Evolutionary conservation across 1,139 yeast species (phyloP).

Genomic region (Pneumocystis wakefieldiae): DNA sequence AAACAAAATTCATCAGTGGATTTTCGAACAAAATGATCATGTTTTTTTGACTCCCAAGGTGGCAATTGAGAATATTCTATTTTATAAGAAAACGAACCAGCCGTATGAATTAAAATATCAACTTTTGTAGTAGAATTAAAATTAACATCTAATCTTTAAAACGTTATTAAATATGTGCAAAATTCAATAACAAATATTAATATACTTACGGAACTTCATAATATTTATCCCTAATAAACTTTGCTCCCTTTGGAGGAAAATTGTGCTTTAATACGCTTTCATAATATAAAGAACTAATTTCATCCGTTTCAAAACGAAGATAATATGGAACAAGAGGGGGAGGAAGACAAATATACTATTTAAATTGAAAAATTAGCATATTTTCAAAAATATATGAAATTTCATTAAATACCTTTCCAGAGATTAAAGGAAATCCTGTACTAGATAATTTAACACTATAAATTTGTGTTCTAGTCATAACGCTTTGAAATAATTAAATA

Average conservation of each 20-base stretch:
- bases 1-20: slow-evolving; percentile 43
- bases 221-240: not conserved
- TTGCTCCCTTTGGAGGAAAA: slow-evolving; percentile 41
- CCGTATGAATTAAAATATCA: slow-evolving; percentile 45
- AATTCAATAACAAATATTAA: not conserved
- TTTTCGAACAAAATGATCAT: slow-evolving; percentile 6
- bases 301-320: slow-evolving; percentile 51
- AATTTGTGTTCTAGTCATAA: not conserved
- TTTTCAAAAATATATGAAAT: not conserved
- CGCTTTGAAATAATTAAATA: not conserved
- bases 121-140: slow-evolving; percentile 38
- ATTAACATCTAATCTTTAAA: slow-evolving; percentile 28
- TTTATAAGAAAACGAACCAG: slow-evolving; percentile 59
- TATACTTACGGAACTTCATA: not conserved
- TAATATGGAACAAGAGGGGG: slow-evolving; percentile 35
- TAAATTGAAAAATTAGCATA: not conserved
- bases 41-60: slow-evolving; percentile 30
- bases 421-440: not conserved
- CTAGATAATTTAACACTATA: not conserved
- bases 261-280: slow-evolving; percentile 63
- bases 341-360: slow-evolving; percentile 27
- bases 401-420: not conserved
- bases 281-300: slow-evolving; percentile 57
- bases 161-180: not conserved
- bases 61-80: slow-evolving; percentile 30